A percentile compares a stretch with the other conserved stretches of the same genome.
Evolutionary conservation across 305 asterid genomes (phyloP).

Genomic region (Fraxinus greggii): DNA sequence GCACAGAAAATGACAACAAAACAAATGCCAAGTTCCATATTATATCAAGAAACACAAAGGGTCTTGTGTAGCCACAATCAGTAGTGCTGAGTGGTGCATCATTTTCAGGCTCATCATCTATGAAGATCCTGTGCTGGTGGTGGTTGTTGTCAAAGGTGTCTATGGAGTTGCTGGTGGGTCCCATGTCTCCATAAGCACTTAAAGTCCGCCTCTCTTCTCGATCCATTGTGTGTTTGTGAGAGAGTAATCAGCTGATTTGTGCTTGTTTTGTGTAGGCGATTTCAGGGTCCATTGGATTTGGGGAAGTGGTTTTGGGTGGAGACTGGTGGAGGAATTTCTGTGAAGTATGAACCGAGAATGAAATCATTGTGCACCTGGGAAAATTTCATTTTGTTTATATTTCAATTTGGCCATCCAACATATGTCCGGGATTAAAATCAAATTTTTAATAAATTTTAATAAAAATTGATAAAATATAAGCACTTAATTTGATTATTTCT

Average conservation of each 20-base stretch:
- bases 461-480: too few relatives aligned
- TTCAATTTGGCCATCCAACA: too few relatives aligned
- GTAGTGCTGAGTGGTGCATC: slow-evolving; percentile 11
- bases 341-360: neutral
- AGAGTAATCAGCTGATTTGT: neutral
- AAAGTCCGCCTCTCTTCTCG: slow-evolving; percentile 27
- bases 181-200: slow-evolving; percentile 19
- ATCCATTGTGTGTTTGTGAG: slow-evolving; percentile 35
- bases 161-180: slow-evolving; percentile 27
- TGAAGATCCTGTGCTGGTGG: slow-evolving; percentile 31
- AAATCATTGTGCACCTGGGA: neutral
- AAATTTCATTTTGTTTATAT: too few relatives aligned
- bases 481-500: too few relatives aligned
- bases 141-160: slow-evolving; percentile 26
- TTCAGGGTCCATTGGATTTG: neutral
- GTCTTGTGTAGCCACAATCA: slow-evolving; percentile 53
- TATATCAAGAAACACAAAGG: slow-evolving; percentile 73
- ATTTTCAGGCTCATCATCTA: slow-evolving; percentile 24
- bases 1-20: slow-evolving; percentile 53
- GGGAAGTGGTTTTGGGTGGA: slow-evolving; percentile 8
- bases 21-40: slow-evolving; percentile 79
- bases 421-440: too few relatives aligned
- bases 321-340: slow-evolving; percentile 2
- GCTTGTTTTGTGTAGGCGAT: neutral
- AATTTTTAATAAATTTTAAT: too few relatives aligned